Percentiles rank a stretch among this genome's conserved stretches.
These are phyloP conservation scores for Sugiyamaella grinbergsii DNA, from an alignment of 1,139 yeast species.

Conservation along the genomic window DNA sequence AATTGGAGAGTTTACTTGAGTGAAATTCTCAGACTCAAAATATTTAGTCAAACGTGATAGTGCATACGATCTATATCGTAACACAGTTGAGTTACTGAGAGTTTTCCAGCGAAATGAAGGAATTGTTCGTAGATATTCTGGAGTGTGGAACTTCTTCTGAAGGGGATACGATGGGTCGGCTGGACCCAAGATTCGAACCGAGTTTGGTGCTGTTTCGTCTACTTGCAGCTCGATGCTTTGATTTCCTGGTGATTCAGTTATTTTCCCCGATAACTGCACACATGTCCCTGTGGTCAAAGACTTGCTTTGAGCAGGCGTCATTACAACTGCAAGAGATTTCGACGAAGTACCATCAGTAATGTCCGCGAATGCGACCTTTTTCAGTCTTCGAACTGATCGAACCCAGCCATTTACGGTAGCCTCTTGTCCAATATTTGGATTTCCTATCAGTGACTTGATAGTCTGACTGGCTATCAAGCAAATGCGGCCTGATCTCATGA, in stretches of 20 bases:
- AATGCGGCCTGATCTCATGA: constrained; percentile 7
- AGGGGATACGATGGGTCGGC: constrained; percentile 62
- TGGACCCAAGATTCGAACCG: constrained; percentile 44
- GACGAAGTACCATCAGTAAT: constrained; percentile 72
- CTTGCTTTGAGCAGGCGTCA: constrained; percentile 36
- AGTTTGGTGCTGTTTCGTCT: constrained; percentile 31
- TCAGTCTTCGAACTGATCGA: constrained; percentile 67
- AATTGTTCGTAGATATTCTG: constrained; percentile 63
- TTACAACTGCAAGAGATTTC: constrained; percentile 59
- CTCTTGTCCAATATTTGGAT: constrained; percentile 23
- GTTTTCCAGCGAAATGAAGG: constrained; percentile 85
- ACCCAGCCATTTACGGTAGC: constrained; percentile 66
- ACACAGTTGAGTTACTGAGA: constrained; percentile 59
- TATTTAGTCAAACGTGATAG: constrained; percentile 58
- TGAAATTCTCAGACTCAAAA: constrained; percentile 56
- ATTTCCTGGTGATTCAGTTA: constrained; percentile 37
- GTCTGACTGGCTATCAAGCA: constrained; percentile 1
- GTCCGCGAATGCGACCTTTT: constrained; percentile 78
- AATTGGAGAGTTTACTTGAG: constrained; percentile 82
- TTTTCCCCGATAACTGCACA: constrained; percentile 48
- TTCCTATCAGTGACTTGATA: constrained; percentile 14
- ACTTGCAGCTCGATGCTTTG: constrained; percentile 54
- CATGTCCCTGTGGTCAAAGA: constrained; percentile 49
- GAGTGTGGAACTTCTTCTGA: constrained; percentile 73
- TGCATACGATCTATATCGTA: constrained; percentile 71